These are phyloP conservation scores for Trichophyton mentagrophytes DNA, from an alignment of 2,329 filamentous ascomycete species.

Conservation along the genomic window DNA sequence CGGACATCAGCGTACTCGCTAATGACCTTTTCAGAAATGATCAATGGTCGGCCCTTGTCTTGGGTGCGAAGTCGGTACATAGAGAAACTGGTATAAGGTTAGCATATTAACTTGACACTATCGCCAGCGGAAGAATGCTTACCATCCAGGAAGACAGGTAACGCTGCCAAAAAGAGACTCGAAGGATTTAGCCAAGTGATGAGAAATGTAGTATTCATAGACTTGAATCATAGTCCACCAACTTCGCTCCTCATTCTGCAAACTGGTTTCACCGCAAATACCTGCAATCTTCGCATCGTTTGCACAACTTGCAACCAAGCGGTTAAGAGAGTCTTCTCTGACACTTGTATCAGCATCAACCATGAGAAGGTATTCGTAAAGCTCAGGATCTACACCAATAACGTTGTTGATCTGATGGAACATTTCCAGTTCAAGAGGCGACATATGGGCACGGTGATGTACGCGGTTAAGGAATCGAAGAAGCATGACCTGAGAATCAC, in stretches of 20 bases:
- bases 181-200: slow-evolving; percentile 92
- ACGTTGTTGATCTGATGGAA: slow-evolving; percentile 99
- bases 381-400: slow-evolving; percentile 90
- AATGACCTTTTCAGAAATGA: slow-evolving; percentile 82
- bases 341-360: slow-evolving; percentile 96
- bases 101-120: slow-evolving; percentile 20
- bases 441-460: slow-evolving; percentile 88
- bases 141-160: slow-evolving; percentile 98
- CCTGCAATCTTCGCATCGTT: slow-evolving; percentile 93
- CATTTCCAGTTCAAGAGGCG: slow-evolving; percentile 89
- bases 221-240: slow-evolving; percentile 99
- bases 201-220: slow-evolving; percentile 98
- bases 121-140: slow-evolving; percentile 28
- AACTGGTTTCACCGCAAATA: slow-evolving; percentile 91
- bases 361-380: slow-evolving; percentile 96
- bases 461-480: slow-evolving; percentile 98
- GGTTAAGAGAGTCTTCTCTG: slow-evolving; percentile 78
- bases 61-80: slow-evolving; percentile 95
- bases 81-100: slow-evolving; percentile 59
- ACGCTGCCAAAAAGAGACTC: slow-evolving; percentile 96
- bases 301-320: slow-evolving; percentile 80
- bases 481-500: slow-evolving; percentile 88
- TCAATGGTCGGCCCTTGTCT: slow-evolving; percentile 85
- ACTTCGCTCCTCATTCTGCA: slow-evolving; percentile 86
- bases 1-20: slow-evolving; percentile 76